phyloP scores from a whole-genome alignment of 306 rosid genomes.

The Aeschynomene evenia region DNA sequence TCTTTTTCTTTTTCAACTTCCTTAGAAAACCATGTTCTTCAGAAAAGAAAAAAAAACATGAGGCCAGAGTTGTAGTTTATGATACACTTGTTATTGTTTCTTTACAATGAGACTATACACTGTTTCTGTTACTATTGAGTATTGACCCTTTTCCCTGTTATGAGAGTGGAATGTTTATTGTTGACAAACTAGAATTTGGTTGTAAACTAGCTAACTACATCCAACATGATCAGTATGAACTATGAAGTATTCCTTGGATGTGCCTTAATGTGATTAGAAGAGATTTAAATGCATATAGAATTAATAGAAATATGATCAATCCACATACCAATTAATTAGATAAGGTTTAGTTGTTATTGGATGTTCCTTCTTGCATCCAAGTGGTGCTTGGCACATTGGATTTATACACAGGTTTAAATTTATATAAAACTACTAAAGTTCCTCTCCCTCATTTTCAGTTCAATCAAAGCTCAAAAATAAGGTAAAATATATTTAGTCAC shows the following conservation, averaged over 20 bases:
- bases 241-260: too few species aligned
- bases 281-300: too few species aligned
- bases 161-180: conserved; percentile 20
- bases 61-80: conserved; percentile 40
- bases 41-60: conserved; percentile 8
- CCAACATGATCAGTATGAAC: background rate
- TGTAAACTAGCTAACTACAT: background rate
- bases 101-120: conserved; percentile 11
- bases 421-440: too few species aligned
- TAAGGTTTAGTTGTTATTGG: too few species aligned
- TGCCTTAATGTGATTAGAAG: too few species aligned
- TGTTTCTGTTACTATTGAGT: background rate
- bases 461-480: background rate
- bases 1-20: background rate
- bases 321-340: too few species aligned
- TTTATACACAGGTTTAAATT: too few species aligned
- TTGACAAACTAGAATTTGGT: conserved; percentile 23
- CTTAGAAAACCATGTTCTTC: conserved; percentile 15
- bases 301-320: too few species aligned
- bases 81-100: conserved; percentile 24
- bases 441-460: too few species aligned
- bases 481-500: background rate
- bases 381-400: background rate
- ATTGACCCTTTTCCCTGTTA: background rate
- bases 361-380: too few species aligned